Percentiles rank a stretch among this genome's conserved stretches.
phyloP scores from a whole-genome alignment of 2,329 filamentous ascomycete species.

The Fusarium vanettenii region DNA sequence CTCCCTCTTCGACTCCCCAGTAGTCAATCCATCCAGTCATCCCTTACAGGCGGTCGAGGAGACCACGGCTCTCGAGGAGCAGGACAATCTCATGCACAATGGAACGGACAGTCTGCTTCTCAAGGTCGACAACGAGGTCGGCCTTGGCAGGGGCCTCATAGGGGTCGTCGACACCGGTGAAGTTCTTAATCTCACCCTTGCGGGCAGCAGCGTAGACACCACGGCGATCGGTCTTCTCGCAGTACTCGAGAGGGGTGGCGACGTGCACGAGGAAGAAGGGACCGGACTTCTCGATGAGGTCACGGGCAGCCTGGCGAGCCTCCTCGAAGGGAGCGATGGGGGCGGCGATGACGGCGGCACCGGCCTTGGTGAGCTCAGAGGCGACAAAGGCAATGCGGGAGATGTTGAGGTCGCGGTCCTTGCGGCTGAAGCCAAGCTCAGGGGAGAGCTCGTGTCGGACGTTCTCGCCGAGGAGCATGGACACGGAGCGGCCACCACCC shows the following conservation, averaged over 20 bases:
- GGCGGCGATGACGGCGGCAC: conserved; percentile 93
- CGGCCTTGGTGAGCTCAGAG: conserved; percentile 90
- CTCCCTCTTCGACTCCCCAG: conserved; percentile 23
- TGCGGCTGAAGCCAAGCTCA: conserved; percentile 93
- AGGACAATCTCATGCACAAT: conserved; percentile 98
- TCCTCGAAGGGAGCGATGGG: conserved; percentile 94
- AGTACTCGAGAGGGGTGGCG: conserved; percentile 89
- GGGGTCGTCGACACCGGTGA: conserved; percentile 97
- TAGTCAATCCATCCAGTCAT: conserved; percentile 15
- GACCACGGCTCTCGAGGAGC: conserved; percentile 87
- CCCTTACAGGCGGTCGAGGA: conserved; percentile 77
- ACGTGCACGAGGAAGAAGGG: conserved; percentile 97
- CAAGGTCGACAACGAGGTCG: conserved; percentile 84
- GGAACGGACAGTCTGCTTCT: conserved; percentile 88
- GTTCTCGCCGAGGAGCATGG: conserved; percentile 93
- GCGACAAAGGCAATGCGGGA: conserved; percentile 96
- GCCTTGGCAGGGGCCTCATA: conserved; percentile 88
- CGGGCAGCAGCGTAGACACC: conserved; percentile 90
- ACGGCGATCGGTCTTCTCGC: conserved; percentile 93
- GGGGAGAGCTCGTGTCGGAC: conserved; percentile 93
- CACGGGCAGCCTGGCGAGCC: conserved; percentile 80
- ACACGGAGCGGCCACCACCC: conserved; percentile 94
- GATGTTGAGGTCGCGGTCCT: conserved; percentile 95
- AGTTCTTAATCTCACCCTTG: conserved; percentile 93
- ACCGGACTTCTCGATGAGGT: conserved; percentile 88